Percentiles rank a stretch among this genome's conserved stretches.
Conservation (phyloP, 257 asterid genomes). For the Orobanche coerulescens region DNA sequence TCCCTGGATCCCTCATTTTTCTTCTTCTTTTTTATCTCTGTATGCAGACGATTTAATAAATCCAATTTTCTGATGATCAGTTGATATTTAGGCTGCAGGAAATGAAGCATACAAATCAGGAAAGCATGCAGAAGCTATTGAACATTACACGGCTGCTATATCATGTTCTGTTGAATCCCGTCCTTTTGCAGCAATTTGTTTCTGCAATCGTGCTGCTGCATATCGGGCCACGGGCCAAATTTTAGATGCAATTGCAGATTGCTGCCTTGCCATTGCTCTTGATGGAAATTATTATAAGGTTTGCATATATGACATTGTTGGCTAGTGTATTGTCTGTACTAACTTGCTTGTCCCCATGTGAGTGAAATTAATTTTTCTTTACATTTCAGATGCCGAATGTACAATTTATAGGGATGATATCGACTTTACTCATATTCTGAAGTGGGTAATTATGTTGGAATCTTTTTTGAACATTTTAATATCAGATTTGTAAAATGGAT, state of each 20-base stretch:
- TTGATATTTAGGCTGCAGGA: slow-evolving; percentile 66
- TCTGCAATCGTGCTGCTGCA: slow-evolving; percentile 95
- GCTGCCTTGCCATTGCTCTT: slow-evolving; percentile 90
- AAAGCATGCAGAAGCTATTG: slow-evolving; percentile 74
- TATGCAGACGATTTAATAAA: slow-evolving; percentile 13
- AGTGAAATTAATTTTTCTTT: neutral
- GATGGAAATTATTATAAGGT: slow-evolving; percentile 83
- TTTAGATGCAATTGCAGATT: slow-evolving; percentile 88
- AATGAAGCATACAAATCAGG: slow-evolving; percentile 87
- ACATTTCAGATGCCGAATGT: neutral
- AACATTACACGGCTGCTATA: slow-evolving; percentile 80
- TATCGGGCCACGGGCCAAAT: slow-evolving; percentile 82
- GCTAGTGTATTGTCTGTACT: neutral
- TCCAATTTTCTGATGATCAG: slow-evolving; percentile 11
- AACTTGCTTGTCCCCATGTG: slow-evolving; percentile 7
- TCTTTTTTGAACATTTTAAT: neutral
- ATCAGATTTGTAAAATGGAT: neutral
- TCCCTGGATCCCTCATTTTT: slow-evolving; percentile 3
- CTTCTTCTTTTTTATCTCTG: neutral
- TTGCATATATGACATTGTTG: slow-evolving; percentile 24
- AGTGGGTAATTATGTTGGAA: slow-evolving; percentile 1
- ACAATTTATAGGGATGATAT: neutral
- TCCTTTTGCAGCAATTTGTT: slow-evolving; percentile 89
- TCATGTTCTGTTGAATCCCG: slow-evolving; percentile 78
- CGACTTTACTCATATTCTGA: neutral